A percentile compares a stretch with the other conserved stretches of the same genome.
Conservation (phyloP, 2,329 filamentous ascomycete genomes). For the Colletotrichum eleusines region DNA sequence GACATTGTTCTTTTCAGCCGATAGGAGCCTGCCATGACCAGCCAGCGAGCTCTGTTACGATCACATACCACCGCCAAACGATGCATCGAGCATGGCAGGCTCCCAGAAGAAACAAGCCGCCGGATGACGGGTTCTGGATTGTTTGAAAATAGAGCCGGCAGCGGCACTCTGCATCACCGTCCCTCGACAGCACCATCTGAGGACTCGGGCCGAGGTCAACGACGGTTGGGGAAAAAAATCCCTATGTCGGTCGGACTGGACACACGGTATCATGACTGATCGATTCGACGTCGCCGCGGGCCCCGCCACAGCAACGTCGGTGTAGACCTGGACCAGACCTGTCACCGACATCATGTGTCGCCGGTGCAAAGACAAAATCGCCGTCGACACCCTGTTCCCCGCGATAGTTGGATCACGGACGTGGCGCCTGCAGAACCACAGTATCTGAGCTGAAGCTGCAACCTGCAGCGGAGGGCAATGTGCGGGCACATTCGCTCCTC, state of each 20-base stretch:
- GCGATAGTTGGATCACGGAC: constrained; percentile 22
- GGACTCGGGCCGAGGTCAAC: neutral
- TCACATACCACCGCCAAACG: constrained; percentile 30
- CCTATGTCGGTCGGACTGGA: constrained; percentile 13
- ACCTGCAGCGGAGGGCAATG: constrained; percentile 22
- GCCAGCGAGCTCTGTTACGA: constrained; percentile 13
- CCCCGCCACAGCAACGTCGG: constrained; percentile 29
- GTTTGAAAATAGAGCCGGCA: constrained; percentile 16
- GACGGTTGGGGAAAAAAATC: neutral
- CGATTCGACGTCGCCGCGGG: constrained; percentile 12
- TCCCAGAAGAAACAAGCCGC: constrained; percentile 25
- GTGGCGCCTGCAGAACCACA: constrained; percentile 23
- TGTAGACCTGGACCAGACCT: constrained; percentile 14
- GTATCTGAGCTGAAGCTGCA: constrained; percentile 24
- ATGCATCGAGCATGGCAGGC: constrained; percentile 38
- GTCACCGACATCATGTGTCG: constrained; percentile 21
- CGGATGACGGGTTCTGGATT: neutral
- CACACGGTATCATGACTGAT: constrained; percentile 6
- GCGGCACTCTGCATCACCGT: constrained; percentile 34
- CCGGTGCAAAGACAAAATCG: constrained; percentile 18
- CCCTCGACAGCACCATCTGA: neutral
- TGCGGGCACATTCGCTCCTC: constrained; percentile 4
- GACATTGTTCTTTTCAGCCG: constrained; percentile 30
- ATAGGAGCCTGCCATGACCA: constrained; percentile 4
- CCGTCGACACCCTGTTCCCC: neutral